Conservation (phyloP, 2,329 filamentous ascomycete genomes). For the Apiospora phragmitis region DNA sequence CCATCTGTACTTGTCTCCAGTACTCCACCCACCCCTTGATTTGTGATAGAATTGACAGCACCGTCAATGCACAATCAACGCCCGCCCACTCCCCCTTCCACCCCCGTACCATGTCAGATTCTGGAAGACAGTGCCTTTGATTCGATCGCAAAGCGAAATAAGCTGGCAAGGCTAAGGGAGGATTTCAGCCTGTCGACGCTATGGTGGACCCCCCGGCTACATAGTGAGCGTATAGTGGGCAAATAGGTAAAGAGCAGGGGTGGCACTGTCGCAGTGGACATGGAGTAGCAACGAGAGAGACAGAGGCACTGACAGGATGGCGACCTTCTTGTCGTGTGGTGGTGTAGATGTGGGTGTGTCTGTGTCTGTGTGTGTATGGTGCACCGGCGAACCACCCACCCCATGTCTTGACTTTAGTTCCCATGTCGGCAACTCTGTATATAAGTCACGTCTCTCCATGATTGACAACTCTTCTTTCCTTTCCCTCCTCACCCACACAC, state of each 20-base stretch:
- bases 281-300: not conserved
- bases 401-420: not conserved
- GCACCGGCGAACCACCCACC: not conserved
- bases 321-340: not conserved
- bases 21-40: conserved; percentile 1
- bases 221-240: conserved; percentile 12
- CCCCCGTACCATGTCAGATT: conserved; percentile 4
- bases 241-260: not conserved
- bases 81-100: not conserved
- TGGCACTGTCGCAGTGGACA: not conserved
- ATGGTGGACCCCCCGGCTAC: conserved; percentile 19
- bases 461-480: conserved; percentile 35
- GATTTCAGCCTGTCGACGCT: not conserved
- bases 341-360: not conserved
- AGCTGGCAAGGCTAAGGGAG: conserved; percentile 17
- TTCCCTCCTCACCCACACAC: conserved; percentile 53
- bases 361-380: not conserved
- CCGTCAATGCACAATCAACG: conserved; percentile 1
- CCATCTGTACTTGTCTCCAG: not conserved
- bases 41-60: conserved; percentile 5
- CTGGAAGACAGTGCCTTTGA: conserved; percentile 14
- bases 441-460: conserved; percentile 45
- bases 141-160: conserved; percentile 29
- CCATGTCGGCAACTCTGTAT: conserved; percentile 38
- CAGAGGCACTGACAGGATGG: not conserved